A percentile compares a stretch with the other conserved stretches of the same genome.
Evolutionary conservation across 129 eudicot species (phyloP).

Genomic region (Lactuca saligna): DNA sequence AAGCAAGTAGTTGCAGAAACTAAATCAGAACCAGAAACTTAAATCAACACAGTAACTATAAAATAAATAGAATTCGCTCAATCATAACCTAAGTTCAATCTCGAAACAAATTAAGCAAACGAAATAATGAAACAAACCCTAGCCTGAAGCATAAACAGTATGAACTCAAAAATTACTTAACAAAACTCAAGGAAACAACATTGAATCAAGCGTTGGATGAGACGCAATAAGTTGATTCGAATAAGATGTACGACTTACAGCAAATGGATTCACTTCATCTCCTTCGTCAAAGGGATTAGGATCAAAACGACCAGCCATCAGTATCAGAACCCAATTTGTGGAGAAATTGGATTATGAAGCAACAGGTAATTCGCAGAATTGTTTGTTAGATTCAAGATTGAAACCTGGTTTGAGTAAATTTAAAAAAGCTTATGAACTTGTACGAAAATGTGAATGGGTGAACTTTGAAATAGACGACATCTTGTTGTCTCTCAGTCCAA

Average conservation of each 20-base stretch:
- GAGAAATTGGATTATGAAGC: neutral
- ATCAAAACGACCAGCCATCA: constrained; percentile 33
- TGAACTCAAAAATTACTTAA: neutral
- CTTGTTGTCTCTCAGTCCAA: neutral
- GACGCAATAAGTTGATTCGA: neutral
- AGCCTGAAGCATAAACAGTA: constrained; percentile 16
- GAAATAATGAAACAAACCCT: constrained; percentile 21
- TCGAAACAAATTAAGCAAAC: neutral
- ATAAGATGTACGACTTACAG: constrained; percentile 17
- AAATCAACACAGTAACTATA: constrained; percentile 7
- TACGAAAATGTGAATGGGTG: neutral
- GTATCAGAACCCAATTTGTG: neutral
- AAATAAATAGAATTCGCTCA: neutral
- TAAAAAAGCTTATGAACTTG: too few relatives aligned
- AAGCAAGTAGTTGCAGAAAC: constrained; percentile 1
- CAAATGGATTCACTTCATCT: constrained; percentile 36
- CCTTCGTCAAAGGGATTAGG: constrained; percentile 39
- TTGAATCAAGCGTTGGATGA: neutral
- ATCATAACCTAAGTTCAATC: neutral
- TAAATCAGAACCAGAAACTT: neutral
- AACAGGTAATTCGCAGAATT: neutral
- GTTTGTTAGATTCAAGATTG: neutral
- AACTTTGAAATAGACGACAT: constrained; percentile 11
- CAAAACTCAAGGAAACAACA: neutral
- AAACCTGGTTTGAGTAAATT: neutral